Evolutionary conservation across 2,329 filamentous ascomycete genomes (phyloP), one percentile per base, ranked within the genome.

Genomic region (Penicillium sp.): DNA sequence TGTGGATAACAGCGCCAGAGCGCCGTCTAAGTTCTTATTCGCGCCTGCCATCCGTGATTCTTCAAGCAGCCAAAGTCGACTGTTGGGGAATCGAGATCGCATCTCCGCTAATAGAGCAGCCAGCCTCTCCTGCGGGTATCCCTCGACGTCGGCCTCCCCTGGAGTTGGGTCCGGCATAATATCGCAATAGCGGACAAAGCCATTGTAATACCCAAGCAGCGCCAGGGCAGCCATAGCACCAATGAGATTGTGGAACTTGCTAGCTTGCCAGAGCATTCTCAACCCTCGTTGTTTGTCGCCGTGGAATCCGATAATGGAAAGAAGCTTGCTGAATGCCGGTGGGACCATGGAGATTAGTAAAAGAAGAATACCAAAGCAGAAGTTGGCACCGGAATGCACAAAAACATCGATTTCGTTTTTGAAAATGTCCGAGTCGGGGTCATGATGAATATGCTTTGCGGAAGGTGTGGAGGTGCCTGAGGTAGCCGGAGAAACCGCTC

Each of bases 341-440:
- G 94, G 95, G 0, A 97, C 86, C 77, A 97, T 88, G 11, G 91
- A 95, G n/a, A 97, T 86, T 50, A 97, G 80, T 1, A 97, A 80
- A 13, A 95, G 81, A 1, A 97, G 76, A 30, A 95, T 82, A 3
- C 94, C 94, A 65, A 92, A 97, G 72, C 91, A 96, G 72, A 97
- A 87, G 68, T 89, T 94, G 5, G 87, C 84, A 9, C 91, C 93
- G 0, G 90, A 92, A 70, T 96, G 91, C 35, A 97, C 86, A 69
- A 97, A 99, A 19, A 88, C 76, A 70, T 97, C 93, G 16, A 93
- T 83, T 0, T 89, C 85, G 56, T 92, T 85, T 35, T 82, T 84
- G 61, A 93, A 88, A 2, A 85, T 76, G 5, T 84, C 80, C 1
- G 84, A 82, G 56, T 88, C 84, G 7, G 81, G 76, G 30, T 82